These are phyloP conservation scores for Herpetospermum pedunculosum DNA, from an alignment of 306 rosid genomes.

Conservation along the genomic window DNA sequence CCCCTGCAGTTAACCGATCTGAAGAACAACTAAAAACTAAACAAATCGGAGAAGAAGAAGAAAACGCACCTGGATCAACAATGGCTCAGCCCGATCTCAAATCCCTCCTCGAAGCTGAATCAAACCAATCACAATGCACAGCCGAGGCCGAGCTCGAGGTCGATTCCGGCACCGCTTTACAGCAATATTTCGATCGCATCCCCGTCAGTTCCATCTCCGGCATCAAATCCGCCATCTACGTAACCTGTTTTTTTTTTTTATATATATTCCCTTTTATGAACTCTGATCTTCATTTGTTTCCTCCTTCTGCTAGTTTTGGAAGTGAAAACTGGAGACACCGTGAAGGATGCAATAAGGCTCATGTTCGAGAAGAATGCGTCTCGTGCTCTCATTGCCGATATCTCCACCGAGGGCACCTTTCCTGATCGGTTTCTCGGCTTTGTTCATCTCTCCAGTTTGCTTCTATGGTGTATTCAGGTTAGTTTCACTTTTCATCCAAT, in stretches of 20 bases:
- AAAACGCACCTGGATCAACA: background rate
- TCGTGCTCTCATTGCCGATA: constrained; percentile 33
- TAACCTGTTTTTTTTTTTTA: no score
- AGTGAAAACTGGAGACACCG: constrained; percentile 36
- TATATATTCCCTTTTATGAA: no score
- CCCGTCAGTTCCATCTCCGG: constrained; percentile 37
- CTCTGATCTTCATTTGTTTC: no score
- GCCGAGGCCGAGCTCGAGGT: no score
- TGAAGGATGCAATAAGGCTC: constrained; percentile 39
- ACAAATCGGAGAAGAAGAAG: background rate
- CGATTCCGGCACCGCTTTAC: constrained; percentile 42
- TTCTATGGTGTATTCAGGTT: constrained; percentile 67
- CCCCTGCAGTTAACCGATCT: background rate
- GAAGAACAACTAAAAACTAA: no score
- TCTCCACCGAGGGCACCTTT: constrained; percentile 7
- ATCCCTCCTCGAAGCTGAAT: background rate
- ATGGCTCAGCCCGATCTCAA: background rate
- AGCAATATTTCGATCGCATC: constrained; percentile 36
- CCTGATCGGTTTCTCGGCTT: constrained; percentile 34
- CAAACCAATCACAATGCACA: background rate
- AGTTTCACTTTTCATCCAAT: background rate
- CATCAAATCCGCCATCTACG: constrained; percentile 26
- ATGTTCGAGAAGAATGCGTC: constrained; percentile 29
- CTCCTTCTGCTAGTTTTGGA: no score
- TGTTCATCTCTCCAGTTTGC: constrained; percentile 36